These are phyloP conservation scores for Bruguiera gymnorhiza DNA, from an alignment of 345 rosid genomes.

Conservation along the genomic window DNA sequence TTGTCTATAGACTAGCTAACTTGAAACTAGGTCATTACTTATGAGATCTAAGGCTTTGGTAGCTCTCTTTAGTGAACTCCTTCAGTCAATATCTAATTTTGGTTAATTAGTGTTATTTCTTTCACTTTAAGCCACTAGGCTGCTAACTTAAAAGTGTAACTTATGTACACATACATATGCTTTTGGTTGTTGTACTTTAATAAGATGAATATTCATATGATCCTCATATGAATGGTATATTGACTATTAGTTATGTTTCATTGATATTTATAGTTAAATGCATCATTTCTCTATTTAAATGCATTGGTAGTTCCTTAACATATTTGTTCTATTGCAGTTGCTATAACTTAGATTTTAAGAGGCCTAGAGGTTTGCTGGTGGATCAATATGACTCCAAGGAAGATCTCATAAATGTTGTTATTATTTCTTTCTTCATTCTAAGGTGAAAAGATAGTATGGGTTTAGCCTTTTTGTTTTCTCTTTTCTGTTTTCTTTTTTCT, in stretches of 20 bases:
- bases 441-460: constrained; percentile 43
- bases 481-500: not conserved
- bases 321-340: constrained; percentile 50
- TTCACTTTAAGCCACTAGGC: too few relatives aligned
- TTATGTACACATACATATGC: too few relatives aligned
- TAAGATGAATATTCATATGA: too few relatives aligned
- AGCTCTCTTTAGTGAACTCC: too few relatives aligned
- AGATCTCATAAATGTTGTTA: constrained; percentile 80
- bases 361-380: constrained; percentile 82
- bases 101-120: too few relatives aligned
- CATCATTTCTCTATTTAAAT: not conserved
- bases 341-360: constrained; percentile 89
- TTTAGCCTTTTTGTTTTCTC: not conserved
- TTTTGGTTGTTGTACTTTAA: too few relatives aligned
- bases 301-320: constrained; percentile 5
- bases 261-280: not conserved
- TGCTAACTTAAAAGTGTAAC: too few relatives aligned
- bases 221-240: too few relatives aligned
- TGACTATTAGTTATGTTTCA: not conserved
- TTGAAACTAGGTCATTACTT: too few relatives aligned
- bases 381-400: constrained; percentile 90
- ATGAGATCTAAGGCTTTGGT: too few relatives aligned
- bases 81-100: too few relatives aligned
- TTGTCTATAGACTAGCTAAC: too few relatives aligned
- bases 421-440: constrained; percentile 87